Evolutionary conservation across 2,329 filamentous ascomycete species (phyloP).

Genomic region (Xylariaceae sp.): DNA sequence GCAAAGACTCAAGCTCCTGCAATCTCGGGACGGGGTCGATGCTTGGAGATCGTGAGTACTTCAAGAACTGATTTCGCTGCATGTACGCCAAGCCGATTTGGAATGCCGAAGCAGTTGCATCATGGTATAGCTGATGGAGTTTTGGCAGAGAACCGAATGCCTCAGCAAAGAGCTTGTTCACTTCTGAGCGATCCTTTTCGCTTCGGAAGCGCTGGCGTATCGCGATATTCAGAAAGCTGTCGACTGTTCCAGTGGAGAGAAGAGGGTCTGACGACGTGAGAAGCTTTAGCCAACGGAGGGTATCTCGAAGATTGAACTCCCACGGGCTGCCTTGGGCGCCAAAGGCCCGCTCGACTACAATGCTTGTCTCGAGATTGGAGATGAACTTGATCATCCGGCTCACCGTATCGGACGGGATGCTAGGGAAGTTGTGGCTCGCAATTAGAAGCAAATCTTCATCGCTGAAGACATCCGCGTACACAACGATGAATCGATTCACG

Average conservation of each 20-base stretch:
- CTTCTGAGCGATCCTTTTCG: slow-evolving; percentile 57
- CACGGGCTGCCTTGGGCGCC: slow-evolving; percentile 70
- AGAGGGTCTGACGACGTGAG: slow-evolving; percentile 56
- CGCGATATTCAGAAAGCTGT: slow-evolving; percentile 75
- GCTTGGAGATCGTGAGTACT: slow-evolving; percentile 47
- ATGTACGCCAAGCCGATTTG: slow-evolving; percentile 78
- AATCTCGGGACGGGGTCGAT: slow-evolving; percentile 54
- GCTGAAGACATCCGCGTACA: slow-evolving; percentile 88
- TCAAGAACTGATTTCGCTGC: slow-evolving; percentile 50
- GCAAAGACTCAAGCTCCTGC: slow-evolving; percentile 73
- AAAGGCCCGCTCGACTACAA: slow-evolving; percentile 55
- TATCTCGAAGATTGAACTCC: slow-evolving; percentile 94
- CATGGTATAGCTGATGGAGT: slow-evolving; percentile 64
- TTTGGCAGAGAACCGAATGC: slow-evolving; percentile 52
- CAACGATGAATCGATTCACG: slow-evolving; percentile 96
- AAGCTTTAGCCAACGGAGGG: slow-evolving; percentile 79
- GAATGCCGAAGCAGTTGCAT: slow-evolving; percentile 57
- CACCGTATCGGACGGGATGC: slow-evolving; percentile 54
- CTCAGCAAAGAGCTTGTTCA: slow-evolving; percentile 61
- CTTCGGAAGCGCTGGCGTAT: slow-evolving; percentile 85
- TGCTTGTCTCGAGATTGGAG: slow-evolving; percentile 68
- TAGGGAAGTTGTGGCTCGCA: slow-evolving; percentile 69
- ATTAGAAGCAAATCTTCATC: slow-evolving; percentile 77
- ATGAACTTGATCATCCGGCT: slow-evolving; percentile 71
- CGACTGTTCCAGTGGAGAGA: slow-evolving; percentile 53